Base-by-base conservation (phyloP, 306 rosid species). In the Cicer arietinum region DNA sequence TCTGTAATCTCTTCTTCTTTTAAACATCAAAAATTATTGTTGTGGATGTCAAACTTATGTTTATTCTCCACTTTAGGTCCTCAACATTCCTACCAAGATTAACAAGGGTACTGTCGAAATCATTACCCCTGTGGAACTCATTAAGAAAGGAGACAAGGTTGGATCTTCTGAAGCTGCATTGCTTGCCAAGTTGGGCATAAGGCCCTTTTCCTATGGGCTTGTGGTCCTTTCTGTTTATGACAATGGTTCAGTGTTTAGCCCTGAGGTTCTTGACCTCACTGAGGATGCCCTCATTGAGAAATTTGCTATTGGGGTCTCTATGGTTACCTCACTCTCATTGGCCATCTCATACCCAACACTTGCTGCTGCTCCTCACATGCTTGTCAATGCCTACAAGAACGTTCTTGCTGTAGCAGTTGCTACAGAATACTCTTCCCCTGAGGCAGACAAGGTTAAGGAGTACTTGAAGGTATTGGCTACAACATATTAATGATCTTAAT, bases 141-240 rank as follows among this genome's bases (percentile, higher is more conserved):
- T 65, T 9, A 65, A 41, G 37, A 65, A 41, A 11, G 67, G 67
- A 60, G 67, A 60, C 11, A 60, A 60, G 45, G 67, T 60, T 37
- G 67, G 67, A 60, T 60, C 67, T 40, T 71, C 89, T 44, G 95
- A 87, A 77, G 92, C 95, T 77, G 95, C 95, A 10, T 60, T 60
- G 67, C 67, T 60, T 7, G 8, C 67, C 45, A 60, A 60, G 67
- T 60, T 60, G 25, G 67, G 88, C 3, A 90, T 90, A 6, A 83
- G 95, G 85, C 90, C 98, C 2, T 90, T 92, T 84, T 92, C 98
- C 0, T 92, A 92, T 6, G 98, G 98, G 54, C 98, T 92, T 10
- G 84, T 90, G 10, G 94, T 90, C 6, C 64, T 73, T n/a, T 7
- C 85, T 16, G 96, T 86, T 7, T 92, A 92, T 65, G 98, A 92